Evolutionary conservation across 2,329 filamentous ascomycete genomes (phyloP), one percentile per base, ranked within the genome.

Genomic region (Aspergillus alliaceus): DNA sequence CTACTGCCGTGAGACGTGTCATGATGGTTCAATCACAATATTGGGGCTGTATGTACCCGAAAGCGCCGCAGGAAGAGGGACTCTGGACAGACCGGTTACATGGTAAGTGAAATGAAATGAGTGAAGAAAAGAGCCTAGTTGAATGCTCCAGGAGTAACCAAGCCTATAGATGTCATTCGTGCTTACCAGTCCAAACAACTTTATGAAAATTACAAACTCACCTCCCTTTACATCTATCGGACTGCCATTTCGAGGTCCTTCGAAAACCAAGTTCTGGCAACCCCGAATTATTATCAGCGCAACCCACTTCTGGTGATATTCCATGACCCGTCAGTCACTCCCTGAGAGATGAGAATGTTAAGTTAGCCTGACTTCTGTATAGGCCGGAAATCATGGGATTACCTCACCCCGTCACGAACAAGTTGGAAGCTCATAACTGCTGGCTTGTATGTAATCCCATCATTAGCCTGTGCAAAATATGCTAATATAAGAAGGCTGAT

Each of bases 11-110:
- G 2, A 76, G 84, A 54, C 75, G 80, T 25, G 86, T 89, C 6
- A 80, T 83, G 58, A 77, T 78, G 46, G 77, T 83, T 44, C 86
- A 89, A 63, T 84, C 84, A 18, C 79, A 75, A 22, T 95, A 90
- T 72, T 99, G 95, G 95, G 86, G 90, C 60, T 96, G 90, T 74
- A 88, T 98, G 82, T 86, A 90, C 59, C 88, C 90, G 2, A 87
- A 85, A 68, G 77, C 60, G 29, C 66, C 68, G 5, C 60, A 66
- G n/a, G 56, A 63, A 31, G 64, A 70, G 44, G 61, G 61, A 0
- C 55, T 70, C 18, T 69, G 65, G 63, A 73, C 69, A 1, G 81
- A 85, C 56, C 83, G 90, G 9, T 78, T 96, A 51, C 88, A 93
- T 67, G 78, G 77, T 80, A 73, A 60, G 71, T 59, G 14, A 9